Evolutionary conservation across 2,329 filamentous ascomycete species (phyloP).

Genomic region (Paecilomyces fulvus): DNA sequence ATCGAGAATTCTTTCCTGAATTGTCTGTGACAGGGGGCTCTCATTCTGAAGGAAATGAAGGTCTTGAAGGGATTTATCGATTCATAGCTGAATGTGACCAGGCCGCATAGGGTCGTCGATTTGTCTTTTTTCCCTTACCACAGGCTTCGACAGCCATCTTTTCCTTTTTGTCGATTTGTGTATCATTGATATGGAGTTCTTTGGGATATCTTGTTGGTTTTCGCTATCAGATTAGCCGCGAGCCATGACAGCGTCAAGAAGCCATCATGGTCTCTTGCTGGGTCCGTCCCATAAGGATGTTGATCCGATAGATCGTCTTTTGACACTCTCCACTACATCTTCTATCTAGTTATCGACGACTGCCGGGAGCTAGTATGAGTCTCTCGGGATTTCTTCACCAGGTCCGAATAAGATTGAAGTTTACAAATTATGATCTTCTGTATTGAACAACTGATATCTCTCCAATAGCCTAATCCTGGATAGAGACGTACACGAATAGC

Average conservation of each 20-base stretch:
- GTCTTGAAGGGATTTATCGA: conserved; percentile 56
- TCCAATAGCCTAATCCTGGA: too few species aligned
- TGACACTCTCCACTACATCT: neutral
- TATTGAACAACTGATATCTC: too few species aligned
- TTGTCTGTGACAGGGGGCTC: conserved; percentile 25
- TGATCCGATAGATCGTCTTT: neutral
- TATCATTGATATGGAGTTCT: conserved; percentile 1
- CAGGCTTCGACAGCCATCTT: conserved; percentile 5
- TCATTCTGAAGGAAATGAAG: conserved; percentile 46
- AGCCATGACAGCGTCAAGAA: neutral
- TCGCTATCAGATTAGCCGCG: conserved; percentile 1
- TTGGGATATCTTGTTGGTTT: conserved; percentile 2
- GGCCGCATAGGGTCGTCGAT: neutral
- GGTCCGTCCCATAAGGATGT: neutral
- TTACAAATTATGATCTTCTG: neutral
- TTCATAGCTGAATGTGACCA: conserved; percentile 54
- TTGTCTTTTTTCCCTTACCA: conserved; percentile 4
- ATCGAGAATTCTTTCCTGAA: conserved; percentile 32
- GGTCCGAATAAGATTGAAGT: neutral
- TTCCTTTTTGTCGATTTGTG: conserved; percentile 1
- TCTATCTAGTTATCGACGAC: neutral
- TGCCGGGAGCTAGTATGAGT: neutral
- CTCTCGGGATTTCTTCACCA: neutral
- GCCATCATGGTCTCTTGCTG: neutral
- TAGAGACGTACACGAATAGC: too few species aligned